Percentiles rank a stretch among this genome's conserved stretches.
phyloP scores from a whole-genome alignment of 306 rosid species.

The Inga oerstediana region DNA sequence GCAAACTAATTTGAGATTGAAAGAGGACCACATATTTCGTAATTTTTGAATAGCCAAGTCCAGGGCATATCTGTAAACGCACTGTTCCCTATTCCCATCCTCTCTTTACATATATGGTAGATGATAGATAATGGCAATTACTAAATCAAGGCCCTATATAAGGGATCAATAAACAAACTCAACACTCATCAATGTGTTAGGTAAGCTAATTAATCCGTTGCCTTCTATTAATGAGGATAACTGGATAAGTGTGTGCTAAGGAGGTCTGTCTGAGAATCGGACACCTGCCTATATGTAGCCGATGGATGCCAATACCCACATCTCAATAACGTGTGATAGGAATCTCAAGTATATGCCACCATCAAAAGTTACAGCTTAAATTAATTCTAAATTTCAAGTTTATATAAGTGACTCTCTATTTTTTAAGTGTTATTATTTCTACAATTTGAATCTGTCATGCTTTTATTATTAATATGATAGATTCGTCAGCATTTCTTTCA shows the following conservation, averaged over 20 bases:
- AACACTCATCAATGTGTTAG: background rate
- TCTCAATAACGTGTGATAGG: background rate
- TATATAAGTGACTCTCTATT: too few species aligned
- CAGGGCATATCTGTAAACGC: background rate
- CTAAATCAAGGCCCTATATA: background rate
- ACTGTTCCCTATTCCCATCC: background rate
- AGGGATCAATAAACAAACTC: background rate
- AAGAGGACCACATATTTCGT: background rate
- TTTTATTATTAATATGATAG: background rate
- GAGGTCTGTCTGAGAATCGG: background rate
- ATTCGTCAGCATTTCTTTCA: too few species aligned
- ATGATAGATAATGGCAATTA: background rate
- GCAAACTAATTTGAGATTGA: background rate
- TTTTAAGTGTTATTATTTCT: background rate
- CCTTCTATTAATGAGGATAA: background rate
- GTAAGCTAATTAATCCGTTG: background rate
- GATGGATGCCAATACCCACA: background rate
- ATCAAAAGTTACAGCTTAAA: background rate
- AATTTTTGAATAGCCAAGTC: background rate
- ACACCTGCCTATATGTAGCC: background rate
- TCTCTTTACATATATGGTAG: background rate
- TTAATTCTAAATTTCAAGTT: background rate
- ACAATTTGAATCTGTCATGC: too few species aligned
- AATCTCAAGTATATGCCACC: background rate
- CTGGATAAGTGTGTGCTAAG: background rate